These are phyloP conservation scores for Boletus insuetus DNA, from an alignment of 768 basidiomycete genomes.

Conservation along the genomic window DNA sequence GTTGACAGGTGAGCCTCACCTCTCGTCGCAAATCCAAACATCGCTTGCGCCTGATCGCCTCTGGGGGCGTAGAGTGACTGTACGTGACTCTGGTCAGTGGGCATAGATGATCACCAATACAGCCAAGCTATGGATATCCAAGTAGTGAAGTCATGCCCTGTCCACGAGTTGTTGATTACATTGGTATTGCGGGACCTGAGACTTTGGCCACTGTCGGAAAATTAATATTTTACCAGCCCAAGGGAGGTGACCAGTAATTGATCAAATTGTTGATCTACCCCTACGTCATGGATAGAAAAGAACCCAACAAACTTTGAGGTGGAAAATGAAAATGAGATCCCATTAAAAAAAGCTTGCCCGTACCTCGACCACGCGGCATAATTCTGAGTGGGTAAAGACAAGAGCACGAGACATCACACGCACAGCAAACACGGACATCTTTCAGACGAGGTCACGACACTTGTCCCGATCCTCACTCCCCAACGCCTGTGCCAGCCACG, in stretches of 20 bases:
- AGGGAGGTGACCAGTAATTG: conserved; percentile 17
- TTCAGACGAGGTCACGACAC: conserved; percentile 17
- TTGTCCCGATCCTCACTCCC: conserved; percentile 10
- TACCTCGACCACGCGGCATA: conserved; percentile 21
- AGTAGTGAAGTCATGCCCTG: conserved; percentile 11
- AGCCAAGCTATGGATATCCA: conserved; percentile 26
- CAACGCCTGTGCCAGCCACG: background rate
- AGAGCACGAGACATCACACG: conserved; percentile 13
- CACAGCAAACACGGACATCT: conserved; percentile 23
- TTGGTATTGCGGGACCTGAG: conserved; percentile 13
- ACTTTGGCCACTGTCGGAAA: conserved; percentile 10
- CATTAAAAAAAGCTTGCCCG: background rate
- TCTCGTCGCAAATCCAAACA: conserved; percentile 28
- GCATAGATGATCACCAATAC: conserved; percentile 21
- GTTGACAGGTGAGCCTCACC: background rate
- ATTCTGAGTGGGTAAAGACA: conserved; percentile 26
- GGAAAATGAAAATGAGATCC: background rate
- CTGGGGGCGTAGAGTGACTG: conserved; percentile 21
- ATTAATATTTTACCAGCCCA: conserved; percentile 3
- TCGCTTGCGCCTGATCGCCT: conserved; percentile 22
- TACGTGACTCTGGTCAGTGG: conserved; percentile 12
- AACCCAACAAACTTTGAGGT: conserved; percentile 15
- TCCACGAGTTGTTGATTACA: conserved; percentile 19
- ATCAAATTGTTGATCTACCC: conserved; percentile 23
- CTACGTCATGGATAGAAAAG: conserved; percentile 11